Evolutionary conservation across 1,139 yeast species (phyloP).

Genomic region (Lodderomyces orthopsilosis): DNA sequence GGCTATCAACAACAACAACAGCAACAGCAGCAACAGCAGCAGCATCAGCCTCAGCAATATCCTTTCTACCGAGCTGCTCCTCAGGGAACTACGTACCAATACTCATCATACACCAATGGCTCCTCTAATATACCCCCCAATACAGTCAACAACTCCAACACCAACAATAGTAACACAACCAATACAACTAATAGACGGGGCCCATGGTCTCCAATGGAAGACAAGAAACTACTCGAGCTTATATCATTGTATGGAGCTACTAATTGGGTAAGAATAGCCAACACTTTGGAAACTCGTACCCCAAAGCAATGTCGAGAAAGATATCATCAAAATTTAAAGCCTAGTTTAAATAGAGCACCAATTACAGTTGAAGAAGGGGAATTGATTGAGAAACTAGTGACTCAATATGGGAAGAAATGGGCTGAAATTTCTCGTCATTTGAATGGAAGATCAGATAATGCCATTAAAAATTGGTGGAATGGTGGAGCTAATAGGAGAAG

Average conservation of each 20-base stretch:
- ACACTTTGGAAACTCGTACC: slow-evolving; percentile 69
- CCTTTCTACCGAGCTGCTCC: background rate
- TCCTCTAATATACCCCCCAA: background rate
- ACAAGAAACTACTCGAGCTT: slow-evolving; percentile 64
- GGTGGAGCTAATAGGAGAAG: slow-evolving; percentile 84
- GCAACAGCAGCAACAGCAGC: slow-evolving; percentile 1
- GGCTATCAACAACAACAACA: background rate
- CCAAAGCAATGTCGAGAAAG: slow-evolving; percentile 94
- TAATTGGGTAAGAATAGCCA: slow-evolving; percentile 87
- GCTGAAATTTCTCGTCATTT: slow-evolving; percentile 89
- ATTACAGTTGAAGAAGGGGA: slow-evolving; percentile 84
- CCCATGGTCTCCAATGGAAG: slow-evolving; percentile 91
- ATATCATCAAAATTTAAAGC: slow-evolving; percentile 88
- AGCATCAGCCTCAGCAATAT: background rate
- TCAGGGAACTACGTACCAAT: background rate
- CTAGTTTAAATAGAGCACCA: slow-evolving; percentile 76
- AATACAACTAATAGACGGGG: slow-evolving; percentile 48
- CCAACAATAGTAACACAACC: background rate
- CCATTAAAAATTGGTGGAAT: slow-evolving; percentile 96
- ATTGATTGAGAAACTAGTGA: slow-evolving; percentile 74
- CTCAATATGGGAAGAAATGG: slow-evolving; percentile 85
- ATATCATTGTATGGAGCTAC: slow-evolving; percentile 77
- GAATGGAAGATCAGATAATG: slow-evolving; percentile 85
- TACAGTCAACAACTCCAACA: background rate
- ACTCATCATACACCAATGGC: background rate